phyloP scores from a whole-genome alignment of 352 stramenopile genomes.

The Pythium sukuiense region DNA sequence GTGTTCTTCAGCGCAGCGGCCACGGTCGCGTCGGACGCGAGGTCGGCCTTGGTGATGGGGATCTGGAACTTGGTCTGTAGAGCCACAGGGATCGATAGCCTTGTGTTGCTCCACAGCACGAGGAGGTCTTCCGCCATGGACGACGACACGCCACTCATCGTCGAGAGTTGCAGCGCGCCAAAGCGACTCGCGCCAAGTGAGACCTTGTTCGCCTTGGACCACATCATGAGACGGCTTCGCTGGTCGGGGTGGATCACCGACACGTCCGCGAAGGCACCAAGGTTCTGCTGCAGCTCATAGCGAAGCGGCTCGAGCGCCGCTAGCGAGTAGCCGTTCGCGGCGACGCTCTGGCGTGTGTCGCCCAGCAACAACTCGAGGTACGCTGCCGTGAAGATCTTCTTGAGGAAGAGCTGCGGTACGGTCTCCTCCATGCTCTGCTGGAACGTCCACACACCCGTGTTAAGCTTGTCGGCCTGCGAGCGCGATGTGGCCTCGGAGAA shows the following conservation, averaged over 20 bases:
- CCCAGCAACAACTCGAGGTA: background rate
- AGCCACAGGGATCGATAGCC: background rate
- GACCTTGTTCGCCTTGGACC: background rate
- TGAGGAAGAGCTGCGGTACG: conserved; percentile 10
- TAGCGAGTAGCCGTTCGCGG: background rate
- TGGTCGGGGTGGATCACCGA: background rate
- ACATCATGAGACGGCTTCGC: background rate
- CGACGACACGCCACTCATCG: background rate
- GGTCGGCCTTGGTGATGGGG: background rate
- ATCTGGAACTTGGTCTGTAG: background rate
- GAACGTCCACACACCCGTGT: conserved; percentile 9
- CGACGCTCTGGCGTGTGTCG: background rate
- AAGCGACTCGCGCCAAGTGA: background rate
- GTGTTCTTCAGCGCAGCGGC: background rate
- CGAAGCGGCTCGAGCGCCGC: background rate
- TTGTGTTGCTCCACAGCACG: background rate
- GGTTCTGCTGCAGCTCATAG: background rate
- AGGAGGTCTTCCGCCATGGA: background rate
- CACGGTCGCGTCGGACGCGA: background rate
- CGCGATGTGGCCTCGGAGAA: conserved; percentile 1
- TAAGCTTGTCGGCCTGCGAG: conserved; percentile 3
- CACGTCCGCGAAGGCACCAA: background rate
- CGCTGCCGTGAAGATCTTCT: conserved; percentile 10
- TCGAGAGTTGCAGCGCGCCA: background rate
- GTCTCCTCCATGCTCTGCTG: conserved; percentile 13